Evolutionary conservation across 73 alveolate genomes (phyloP).

Genomic region (Paramecium sonneborni): DNA sequence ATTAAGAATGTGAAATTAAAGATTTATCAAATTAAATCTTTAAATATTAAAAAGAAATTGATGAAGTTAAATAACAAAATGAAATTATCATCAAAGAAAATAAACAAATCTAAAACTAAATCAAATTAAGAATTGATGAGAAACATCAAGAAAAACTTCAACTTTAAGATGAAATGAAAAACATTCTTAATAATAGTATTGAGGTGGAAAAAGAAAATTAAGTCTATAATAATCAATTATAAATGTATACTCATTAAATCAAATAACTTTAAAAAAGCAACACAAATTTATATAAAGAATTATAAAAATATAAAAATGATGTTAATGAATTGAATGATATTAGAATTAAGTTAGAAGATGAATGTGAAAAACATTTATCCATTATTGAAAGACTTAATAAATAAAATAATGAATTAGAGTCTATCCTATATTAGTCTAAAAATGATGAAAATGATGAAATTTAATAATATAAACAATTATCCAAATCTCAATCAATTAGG

Average conservation of each 20-base stretch:
- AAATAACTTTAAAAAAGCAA: not conserved
- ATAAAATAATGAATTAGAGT: constrained; percentile 17
- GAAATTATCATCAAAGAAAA: not conserved
- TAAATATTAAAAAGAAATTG: not conserved
- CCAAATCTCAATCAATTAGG: not conserved
- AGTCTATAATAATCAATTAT: not conserved
- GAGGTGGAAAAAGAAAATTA: constrained; percentile 35
- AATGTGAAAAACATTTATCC: constrained; percentile 3
- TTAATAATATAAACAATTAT: not conserved
- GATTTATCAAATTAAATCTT: not conserved
- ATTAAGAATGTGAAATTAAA: constrained; percentile 4
- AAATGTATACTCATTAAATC: constrained; percentile 15
- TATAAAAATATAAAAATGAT: not conserved
- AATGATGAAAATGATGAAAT: not conserved
- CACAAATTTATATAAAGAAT: not conserved
- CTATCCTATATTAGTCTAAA: not conserved
- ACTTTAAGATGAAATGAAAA: constrained; percentile 18
- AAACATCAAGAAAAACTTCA: not conserved
- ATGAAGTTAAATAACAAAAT: not conserved
- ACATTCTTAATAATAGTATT: not conserved
- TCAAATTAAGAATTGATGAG: not conserved
- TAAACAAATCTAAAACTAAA: not conserved
- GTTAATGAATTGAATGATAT: not conserved
- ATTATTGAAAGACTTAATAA: not conserved
- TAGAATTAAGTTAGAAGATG: not conserved